Percentiles rank a stretch among this genome's conserved stretches.
These are phyloP conservation scores for Aureobasidium zeae DNA, from an alignment of 2,329 filamentous ascomycete genomes.

Conservation along the genomic window DNA sequence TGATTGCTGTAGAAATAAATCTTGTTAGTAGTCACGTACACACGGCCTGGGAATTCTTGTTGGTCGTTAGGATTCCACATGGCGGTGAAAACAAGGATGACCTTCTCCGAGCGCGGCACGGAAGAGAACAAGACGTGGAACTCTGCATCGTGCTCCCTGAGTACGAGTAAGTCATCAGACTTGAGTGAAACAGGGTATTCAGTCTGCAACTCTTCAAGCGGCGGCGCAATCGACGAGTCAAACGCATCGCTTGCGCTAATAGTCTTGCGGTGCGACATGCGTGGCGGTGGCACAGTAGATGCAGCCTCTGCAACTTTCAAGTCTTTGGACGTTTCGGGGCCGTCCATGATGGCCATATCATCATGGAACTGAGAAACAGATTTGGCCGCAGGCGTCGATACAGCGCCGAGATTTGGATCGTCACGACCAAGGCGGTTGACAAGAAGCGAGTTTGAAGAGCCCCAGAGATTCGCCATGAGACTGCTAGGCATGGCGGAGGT, in stretches of 20 bases:
- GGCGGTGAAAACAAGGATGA: conserved; percentile 85
- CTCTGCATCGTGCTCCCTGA: conserved; percentile 72
- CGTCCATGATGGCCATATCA: conserved; percentile 27
- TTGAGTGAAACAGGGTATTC: conserved; percentile 78
- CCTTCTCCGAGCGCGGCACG: conserved; percentile 65
- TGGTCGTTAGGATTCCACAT: conserved; percentile 73
- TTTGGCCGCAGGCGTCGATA: conserved; percentile 8
- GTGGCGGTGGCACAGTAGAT: conserved; percentile 19
- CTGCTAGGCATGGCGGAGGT: conserved; percentile 69
- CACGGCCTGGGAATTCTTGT: conserved; percentile 70
- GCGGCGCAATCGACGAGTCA: not conserved
- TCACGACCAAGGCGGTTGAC: conserved; percentile 53
- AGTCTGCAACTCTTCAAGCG: conserved; percentile 53
- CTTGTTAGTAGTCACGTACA: conserved; percentile 78
- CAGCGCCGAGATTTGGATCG: conserved; percentile 32
- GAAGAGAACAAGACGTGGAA: conserved; percentile 86
- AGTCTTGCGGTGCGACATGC: conserved; percentile 43
- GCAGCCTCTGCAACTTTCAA: conserved; percentile 17
- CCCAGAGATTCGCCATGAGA: conserved; percentile 90
- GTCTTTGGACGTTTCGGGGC: conserved; percentile 17
- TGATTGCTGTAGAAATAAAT: conserved; percentile 97
- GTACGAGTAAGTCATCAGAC: conserved; percentile 65
- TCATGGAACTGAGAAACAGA: conserved; percentile 20
- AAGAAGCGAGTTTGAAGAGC: conserved; percentile 71
- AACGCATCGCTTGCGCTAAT: conserved; percentile 32